A percentile compares a stretch with the other conserved stretches of the same genome.
These are phyloP conservation scores for Endotrypanum monterogeii DNA, from an alignment of 208 protist species.

Conservation along the genomic window DNA sequence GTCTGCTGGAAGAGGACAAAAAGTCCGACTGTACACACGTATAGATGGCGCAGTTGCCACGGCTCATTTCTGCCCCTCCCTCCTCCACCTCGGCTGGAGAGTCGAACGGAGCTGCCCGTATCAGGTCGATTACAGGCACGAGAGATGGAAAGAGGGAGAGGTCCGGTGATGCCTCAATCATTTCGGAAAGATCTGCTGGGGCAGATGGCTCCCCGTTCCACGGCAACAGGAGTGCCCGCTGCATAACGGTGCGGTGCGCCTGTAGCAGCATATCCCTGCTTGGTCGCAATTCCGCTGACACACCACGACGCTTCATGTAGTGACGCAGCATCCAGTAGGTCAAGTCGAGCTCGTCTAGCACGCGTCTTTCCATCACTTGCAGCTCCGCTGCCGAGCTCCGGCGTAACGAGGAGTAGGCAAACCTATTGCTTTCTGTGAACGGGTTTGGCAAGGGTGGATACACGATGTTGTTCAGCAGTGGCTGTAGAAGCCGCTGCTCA, in stretches of 20 bases:
- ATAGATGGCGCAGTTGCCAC: slow-evolving; percentile 67
- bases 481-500: neutral
- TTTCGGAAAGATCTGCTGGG: slow-evolving; percentile 62
- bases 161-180: slow-evolving; percentile 52
- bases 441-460: slow-evolving; percentile 28
- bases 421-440: slow-evolving; percentile 12
- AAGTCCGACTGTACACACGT: slow-evolving; percentile 82
- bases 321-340: slow-evolving; percentile 44
- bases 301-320: slow-evolving; percentile 32
- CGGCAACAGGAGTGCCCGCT: slow-evolving; percentile 68
- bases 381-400: slow-evolving; percentile 6
- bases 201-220: slow-evolving; percentile 70
- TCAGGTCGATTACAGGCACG: slow-evolving; percentile 77
- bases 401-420: slow-evolving; percentile 17
- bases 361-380: slow-evolving; percentile 12
- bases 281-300: slow-evolving; percentile 22
- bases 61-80: neutral
- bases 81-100: neutral
- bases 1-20: slow-evolving; percentile 53
- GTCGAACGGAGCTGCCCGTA: slow-evolving; percentile 30
- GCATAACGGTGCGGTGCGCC: slow-evolving; percentile 60
- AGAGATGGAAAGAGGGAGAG: slow-evolving; percentile 71
- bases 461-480: slow-evolving; percentile 15
- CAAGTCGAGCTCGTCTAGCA: slow-evolving; percentile 34
- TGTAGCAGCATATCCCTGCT: slow-evolving; percentile 38